These are phyloP conservation scores for Emmonsiellopsis sp. DNA, from an alignment of 2,329 filamentous ascomycete species.

Conservation along the genomic window DNA sequence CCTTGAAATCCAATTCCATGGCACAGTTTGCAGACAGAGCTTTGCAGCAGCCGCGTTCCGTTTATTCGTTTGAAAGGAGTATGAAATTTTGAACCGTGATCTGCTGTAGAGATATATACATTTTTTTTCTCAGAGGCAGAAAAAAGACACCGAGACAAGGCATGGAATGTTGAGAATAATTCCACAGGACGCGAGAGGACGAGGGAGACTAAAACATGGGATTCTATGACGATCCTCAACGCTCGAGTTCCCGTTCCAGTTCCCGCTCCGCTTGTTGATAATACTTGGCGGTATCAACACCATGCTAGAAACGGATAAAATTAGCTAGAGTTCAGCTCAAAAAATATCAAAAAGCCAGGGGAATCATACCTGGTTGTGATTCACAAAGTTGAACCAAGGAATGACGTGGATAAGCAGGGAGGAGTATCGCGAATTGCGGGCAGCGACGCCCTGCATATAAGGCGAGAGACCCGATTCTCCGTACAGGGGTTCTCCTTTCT, in stretches of 20 bases:
- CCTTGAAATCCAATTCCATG: background rate
- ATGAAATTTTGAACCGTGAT: constrained; percentile 1
- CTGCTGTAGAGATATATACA: constrained; percentile 6
- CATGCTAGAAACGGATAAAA: constrained; percentile 52
- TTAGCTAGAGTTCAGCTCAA: constrained; percentile 10
- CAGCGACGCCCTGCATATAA: constrained; percentile 88
- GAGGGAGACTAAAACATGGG: background rate
- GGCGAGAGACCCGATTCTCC: constrained; percentile 68
- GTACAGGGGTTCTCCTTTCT: constrained; percentile 82
- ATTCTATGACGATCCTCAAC: constrained; percentile 19
- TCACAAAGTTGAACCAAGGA: constrained; percentile 98
- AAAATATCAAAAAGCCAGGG: background rate
- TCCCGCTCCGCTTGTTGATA: constrained; percentile 92
- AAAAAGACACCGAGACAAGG: background rate
- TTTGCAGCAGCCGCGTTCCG: background rate
- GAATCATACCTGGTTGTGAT: constrained; percentile 60
- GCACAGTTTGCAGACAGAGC: background rate
- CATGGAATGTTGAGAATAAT: background rate
- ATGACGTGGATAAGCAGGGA: constrained; percentile 74
- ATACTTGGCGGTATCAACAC: constrained; percentile 97
- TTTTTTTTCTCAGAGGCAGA: background rate
- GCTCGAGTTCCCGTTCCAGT: constrained; percentile 81
- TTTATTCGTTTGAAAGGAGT: background rate
- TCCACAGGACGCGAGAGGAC: background rate
- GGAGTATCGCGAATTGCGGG: constrained; percentile 85